These are phyloP conservation scores for Rosa multiflora DNA, from an alignment of 306 rosid species.

Conservation along the genomic window DNA sequence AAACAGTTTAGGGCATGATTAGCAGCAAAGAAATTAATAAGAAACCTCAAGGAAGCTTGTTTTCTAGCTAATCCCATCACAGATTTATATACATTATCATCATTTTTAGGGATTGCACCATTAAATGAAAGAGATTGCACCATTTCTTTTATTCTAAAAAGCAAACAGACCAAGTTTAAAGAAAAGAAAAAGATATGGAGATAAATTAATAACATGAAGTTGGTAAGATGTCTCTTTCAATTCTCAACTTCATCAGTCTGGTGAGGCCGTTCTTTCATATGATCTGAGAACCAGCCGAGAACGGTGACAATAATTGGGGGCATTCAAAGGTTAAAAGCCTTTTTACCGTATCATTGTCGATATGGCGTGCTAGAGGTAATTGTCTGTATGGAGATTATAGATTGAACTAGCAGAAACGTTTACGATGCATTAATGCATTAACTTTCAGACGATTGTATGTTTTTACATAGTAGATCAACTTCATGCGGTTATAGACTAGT, in stretches of 20 bases:
- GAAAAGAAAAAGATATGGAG: not conserved
- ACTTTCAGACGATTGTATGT: not conserved
- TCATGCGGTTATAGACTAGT: not conserved
- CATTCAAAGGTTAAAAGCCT: not conserved
- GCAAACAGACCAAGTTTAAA: not conserved
- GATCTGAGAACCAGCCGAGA: no score
- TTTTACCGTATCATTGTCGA: not conserved
- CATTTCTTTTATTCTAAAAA: conserved; percentile 6
- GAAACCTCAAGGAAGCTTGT: conserved; percentile 26
- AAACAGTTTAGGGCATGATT: conserved; percentile 4
- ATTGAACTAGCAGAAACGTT: not conserved
- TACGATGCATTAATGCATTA: not conserved
- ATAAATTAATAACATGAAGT: conserved; percentile 7
- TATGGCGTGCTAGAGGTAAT: not conserved
- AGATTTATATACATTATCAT: conserved; percentile 19
- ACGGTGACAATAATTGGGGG: not conserved
- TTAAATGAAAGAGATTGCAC: conserved; percentile 31
- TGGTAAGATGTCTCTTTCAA: conserved; percentile 50
- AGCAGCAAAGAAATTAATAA: not conserved
- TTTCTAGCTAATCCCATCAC: conserved; percentile 18
- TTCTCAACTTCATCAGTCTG: not conserved
- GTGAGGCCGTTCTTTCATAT: not conserved
- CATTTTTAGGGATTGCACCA: conserved; percentile 11
- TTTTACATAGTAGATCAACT: not conserved
- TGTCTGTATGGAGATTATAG: not conserved